Conservation (phyloP, 495 filamentous ascomycete species). For the Sporormia fimetaria region DNA sequence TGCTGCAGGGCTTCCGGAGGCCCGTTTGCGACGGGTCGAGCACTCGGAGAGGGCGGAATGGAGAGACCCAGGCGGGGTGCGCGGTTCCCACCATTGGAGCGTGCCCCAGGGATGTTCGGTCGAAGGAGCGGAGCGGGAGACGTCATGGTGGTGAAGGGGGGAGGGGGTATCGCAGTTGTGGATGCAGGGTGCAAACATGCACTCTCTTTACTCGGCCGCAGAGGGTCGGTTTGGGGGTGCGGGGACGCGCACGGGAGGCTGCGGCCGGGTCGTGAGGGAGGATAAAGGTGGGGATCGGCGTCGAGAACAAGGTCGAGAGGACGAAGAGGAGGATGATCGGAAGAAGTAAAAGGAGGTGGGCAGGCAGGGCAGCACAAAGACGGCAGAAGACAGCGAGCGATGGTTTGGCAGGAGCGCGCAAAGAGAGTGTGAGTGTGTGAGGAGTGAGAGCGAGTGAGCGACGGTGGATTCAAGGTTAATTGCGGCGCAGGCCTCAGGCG, state of each 20-base stretch:
- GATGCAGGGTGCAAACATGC: not conserved
- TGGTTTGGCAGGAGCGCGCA: no score
- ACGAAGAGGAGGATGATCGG: no score
- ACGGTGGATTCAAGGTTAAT: no score
- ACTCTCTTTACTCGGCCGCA: not conserved
- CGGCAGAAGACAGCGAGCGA: no score
- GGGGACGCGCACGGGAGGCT: not conserved
- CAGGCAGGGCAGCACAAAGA: no score
- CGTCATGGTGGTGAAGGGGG: conserved; percentile 66
- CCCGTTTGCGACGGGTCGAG: conserved; percentile 49
- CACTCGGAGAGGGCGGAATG: conserved; percentile 74
- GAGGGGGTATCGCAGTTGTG: no score
- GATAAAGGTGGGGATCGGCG: not conserved
- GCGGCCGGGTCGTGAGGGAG: not conserved
- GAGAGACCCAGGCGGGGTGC: conserved; percentile 74
- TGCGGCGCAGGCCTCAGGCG: no score
- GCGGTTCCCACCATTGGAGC: conserved; percentile 49
- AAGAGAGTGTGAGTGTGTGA: no score
- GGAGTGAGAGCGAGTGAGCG: no score
- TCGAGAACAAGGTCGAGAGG: not conserved
- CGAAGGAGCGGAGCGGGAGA: conserved; percentile 70
- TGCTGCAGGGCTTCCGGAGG: conserved; percentile 14
- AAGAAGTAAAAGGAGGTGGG: no score
- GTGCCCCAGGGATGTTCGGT: conserved; percentile 67
- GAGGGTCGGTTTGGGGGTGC: not conserved